Conservation (phyloP, 2,329 filamentous ascomycete species). For the Ophiocordyceps unilateralis region DNA sequence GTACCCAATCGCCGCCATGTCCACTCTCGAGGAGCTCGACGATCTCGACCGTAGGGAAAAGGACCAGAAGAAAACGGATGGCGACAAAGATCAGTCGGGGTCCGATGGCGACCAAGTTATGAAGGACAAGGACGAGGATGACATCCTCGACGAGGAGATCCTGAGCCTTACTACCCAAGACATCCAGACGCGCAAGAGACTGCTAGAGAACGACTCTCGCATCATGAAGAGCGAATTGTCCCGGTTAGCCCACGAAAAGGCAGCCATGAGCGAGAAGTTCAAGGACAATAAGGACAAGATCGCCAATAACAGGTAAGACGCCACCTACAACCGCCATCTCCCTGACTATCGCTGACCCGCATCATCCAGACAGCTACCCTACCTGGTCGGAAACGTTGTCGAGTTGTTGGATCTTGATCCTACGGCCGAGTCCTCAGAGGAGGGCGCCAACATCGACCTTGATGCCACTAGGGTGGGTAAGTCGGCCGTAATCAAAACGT, state of each 20-base stretch:
- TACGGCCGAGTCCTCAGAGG: slow-evolving; percentile 85
- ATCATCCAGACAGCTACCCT: slow-evolving; percentile 67
- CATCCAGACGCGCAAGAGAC: slow-evolving; percentile 74
- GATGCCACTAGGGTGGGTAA: slow-evolving; percentile 95
- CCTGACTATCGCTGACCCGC: slow-evolving; percentile 1
- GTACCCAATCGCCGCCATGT: too few species aligned
- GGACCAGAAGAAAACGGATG: slow-evolving; percentile 42
- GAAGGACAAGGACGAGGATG: slow-evolving; percentile 62
- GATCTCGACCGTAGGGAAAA: slow-evolving; percentile 68
- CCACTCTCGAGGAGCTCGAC: slow-evolving; percentile 82
- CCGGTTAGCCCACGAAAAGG: slow-evolving; percentile 86
- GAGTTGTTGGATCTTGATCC: slow-evolving; percentile 95
- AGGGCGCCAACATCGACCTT: slow-evolving; percentile 95
- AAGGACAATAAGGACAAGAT: slow-evolving; percentile 99
- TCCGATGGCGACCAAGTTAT: slow-evolving; percentile 70
- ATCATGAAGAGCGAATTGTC: slow-evolving; percentile 98
- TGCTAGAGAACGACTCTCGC: slow-evolving; percentile 92
- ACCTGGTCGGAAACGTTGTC: slow-evolving; percentile 95
- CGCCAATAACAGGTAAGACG: slow-evolving; percentile 77
- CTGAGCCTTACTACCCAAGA: slow-evolving; percentile 85
- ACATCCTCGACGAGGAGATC: slow-evolving; percentile 84
- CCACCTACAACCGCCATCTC: slow-evolving; percentile 1
- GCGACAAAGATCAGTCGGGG: slow-evolving; percentile 22
- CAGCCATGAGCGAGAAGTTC: slow-evolving; percentile 94
- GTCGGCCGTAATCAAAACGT: slow-evolving; percentile 98